Evolutionary conservation across 2,329 filamentous ascomycete species (phyloP), one percentile per base, ranked within the genome.

Genomic region (Curvularia spicifera): DNA sequence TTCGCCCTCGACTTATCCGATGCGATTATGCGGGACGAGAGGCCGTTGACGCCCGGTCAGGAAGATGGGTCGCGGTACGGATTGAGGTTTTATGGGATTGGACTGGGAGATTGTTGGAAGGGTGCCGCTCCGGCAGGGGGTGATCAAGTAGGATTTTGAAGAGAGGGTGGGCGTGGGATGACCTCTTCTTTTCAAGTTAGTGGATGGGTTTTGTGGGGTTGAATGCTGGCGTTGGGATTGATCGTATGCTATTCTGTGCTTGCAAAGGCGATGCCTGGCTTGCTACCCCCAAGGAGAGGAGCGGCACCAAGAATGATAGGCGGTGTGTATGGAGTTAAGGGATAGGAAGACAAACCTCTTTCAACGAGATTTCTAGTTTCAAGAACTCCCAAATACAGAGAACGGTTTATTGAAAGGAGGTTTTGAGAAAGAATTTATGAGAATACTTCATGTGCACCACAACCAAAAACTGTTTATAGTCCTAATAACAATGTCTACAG

Each of bases 1-100:
- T 66, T 66, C 0, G 39, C 49, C 1, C 60, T 59, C 1, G 53
- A 56, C 0, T 24, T 60, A 2, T 39, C 49, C 2, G 55, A 57
- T 26, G 26, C 66, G 13, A 18, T 28, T 18, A 15, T 31, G 9
- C 55, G 53, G 10, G 68, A 71, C 18, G 29, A 48, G 5, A 64
- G 62, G 7, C 51, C 67, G 3, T 60, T 69, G 5, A 64, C 60
- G 15, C 68, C 65, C 0, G 53, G 49, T 8, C 69, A 72, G 33
- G 1, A 37, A 1, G 53, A 57, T 33, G 70, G 67, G 0, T 53
- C 48, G 6, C 31, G 67, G 6, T 71, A 72, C 35, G 66, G 70
- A 2, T 43, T 69, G 29, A 7, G 47, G 26, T 61, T 62, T 28
- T 22, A 61, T 29, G 59, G 63, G 13, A 56, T 69, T 4, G 67